phyloP scores from a whole-genome alignment of 805 yeast species.

The Candida sphagnicola region DNA sequence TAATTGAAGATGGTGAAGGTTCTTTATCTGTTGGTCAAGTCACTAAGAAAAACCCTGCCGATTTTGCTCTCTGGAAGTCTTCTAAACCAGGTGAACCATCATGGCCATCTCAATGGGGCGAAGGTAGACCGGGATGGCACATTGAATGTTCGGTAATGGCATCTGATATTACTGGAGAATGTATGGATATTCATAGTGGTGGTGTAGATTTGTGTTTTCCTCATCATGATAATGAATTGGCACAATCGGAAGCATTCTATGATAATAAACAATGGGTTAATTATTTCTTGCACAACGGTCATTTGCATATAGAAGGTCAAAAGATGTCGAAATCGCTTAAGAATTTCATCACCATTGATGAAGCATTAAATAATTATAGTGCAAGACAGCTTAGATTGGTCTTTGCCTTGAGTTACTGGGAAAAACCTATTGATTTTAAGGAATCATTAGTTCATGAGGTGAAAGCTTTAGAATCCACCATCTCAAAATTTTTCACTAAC shows the following conservation, averaged over 20 bases:
- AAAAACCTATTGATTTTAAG: conserved; percentile 87
- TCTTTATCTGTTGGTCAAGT: conserved; percentile 53
- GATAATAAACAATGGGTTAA: conserved; percentile 94
- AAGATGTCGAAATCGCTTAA: conserved; percentile 95
- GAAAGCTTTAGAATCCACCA: conserved; percentile 64
- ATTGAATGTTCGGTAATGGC: conserved; percentile 99
- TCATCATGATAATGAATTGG: conserved; percentile 97
- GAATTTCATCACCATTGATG: conserved; percentile 91
- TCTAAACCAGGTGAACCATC: conserved; percentile 96
- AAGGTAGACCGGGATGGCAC: conserved; percentile 99
- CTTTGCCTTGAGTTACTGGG: conserved; percentile 92
- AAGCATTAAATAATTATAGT: conserved; percentile 69
- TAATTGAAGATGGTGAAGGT: conserved; percentile 95
- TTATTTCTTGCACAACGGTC: conserved; percentile 95
- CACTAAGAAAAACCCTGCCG: conserved; percentile 72
- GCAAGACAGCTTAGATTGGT: conserved; percentile 86
- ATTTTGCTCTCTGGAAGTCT: conserved; percentile 95
- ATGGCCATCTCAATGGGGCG: conserved; percentile 96
- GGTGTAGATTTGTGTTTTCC: conserved; percentile 98
- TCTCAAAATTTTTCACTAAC: conserved; percentile 80
- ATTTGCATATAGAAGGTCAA: conserved; percentile 96
- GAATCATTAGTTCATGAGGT: conserved; percentile 76
- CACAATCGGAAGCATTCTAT: conserved; percentile 92
- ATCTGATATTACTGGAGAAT: conserved; percentile 73
- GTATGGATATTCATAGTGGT: conserved; percentile 93